These are phyloP conservation scores for Neurospora sp. DNA, from an alignment of 495 filamentous ascomycete species.

Conservation along the genomic window DNA sequence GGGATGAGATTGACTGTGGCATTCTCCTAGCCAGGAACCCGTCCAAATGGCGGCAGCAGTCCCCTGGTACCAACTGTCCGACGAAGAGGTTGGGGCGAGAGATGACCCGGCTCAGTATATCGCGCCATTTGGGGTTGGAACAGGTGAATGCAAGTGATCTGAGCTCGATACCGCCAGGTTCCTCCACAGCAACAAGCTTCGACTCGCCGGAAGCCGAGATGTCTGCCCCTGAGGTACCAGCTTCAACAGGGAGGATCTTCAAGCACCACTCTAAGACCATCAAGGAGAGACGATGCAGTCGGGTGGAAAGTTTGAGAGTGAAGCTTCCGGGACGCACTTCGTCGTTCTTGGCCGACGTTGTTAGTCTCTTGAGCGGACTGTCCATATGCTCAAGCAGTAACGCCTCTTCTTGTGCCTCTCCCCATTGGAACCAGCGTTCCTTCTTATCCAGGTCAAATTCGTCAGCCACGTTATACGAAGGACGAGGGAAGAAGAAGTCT, in stretches of 20 bases:
- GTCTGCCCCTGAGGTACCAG: background rate
- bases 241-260: background rate
- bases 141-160: background rate
- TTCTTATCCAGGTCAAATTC: background rate
- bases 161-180: background rate
- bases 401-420: slow-evolving; percentile 2
- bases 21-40: slow-evolving; percentile 1
- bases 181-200: background rate
- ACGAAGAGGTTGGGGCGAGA: background rate
- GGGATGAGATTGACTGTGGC: slow-evolving; percentile 1
- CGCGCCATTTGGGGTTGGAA: background rate
- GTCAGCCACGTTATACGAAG: background rate
- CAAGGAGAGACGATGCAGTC: background rate
- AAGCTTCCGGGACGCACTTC: slow-evolving; percentile 8
- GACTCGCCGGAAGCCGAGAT: background rate
- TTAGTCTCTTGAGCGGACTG: slow-evolving; percentile 6
- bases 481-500: background rate
- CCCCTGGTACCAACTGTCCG: background rate
- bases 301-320: slow-evolving; percentile 3
- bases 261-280: background rate
- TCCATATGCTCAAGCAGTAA: slow-evolving; percentile 6
- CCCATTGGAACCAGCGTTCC: slow-evolving; percentile 1
- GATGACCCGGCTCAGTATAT: background rate
- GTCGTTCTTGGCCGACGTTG: slow-evolving; percentile 9
- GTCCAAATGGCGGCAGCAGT: background rate